Evolutionary conservation across 768 basidiomycete species (phyloP).

Genomic region (Boletus tomentosulus): DNA sequence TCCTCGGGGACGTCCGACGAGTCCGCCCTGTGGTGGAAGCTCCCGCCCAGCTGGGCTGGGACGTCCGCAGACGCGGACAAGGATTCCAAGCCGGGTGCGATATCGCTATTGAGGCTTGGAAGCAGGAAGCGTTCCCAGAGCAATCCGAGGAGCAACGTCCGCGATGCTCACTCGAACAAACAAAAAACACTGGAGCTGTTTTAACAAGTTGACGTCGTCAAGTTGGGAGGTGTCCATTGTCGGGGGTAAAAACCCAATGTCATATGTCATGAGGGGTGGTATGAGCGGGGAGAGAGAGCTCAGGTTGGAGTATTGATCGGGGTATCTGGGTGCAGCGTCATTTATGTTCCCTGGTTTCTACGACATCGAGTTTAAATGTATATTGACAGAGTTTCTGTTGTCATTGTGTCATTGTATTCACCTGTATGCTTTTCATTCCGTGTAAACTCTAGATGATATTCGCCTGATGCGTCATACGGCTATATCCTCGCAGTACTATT

Average conservation of each 20-base stretch:
- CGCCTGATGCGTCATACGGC: too few species aligned
- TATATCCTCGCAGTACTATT: too few species aligned
- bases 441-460: too few species aligned
- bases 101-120: not conserved
- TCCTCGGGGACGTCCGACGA: not conserved
- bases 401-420: not conserved
- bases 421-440: not conserved
- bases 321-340: not conserved
- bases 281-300: constrained; percentile 23
- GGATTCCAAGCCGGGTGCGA: not conserved
- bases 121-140: constrained; percentile 1
- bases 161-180: not conserved
- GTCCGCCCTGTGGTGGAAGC: constrained; percentile 9
- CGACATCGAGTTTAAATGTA: too few species aligned
- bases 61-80: not conserved
- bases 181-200: not conserved
- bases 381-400: too few species aligned
- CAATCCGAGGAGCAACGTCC: not conserved
- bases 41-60: constrained; percentile 24
- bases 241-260: too few species aligned
- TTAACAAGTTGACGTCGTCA: not conserved
- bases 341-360: not conserved
- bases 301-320: constrained; percentile 7
- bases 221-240: not conserved
- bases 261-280: constrained; percentile 14